phyloP scores from a whole-genome alignment of 169 alveolate species.

The Eimeria nieschulzi region DNA sequence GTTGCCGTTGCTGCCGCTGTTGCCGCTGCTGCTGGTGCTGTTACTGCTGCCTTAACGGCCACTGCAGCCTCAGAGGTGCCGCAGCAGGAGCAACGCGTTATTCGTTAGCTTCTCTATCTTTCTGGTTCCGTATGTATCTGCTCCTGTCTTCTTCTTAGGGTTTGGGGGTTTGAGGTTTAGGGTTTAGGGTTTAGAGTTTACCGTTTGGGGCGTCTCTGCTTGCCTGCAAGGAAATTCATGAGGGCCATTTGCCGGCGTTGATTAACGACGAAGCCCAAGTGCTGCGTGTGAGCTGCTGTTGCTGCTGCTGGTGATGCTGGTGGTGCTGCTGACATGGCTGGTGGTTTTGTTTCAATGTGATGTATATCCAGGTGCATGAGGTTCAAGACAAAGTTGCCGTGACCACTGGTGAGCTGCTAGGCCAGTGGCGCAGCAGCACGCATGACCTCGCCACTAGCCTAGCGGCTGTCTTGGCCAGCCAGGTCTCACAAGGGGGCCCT shows the following conservation, averaged over 20 bases:
- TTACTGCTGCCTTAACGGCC: constrained; percentile 2
- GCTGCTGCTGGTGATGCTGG: not conserved
- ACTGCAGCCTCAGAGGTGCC: not conserved
- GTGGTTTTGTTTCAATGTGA: not conserved
- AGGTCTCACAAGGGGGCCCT: no score
- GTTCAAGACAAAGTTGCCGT: constrained; percentile 4
- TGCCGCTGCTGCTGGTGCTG: not conserved
- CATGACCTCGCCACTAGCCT: constrained; percentile 1
- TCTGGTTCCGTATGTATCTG: not conserved
- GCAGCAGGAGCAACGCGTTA: constrained; percentile 2
- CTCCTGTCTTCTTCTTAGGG: not conserved
- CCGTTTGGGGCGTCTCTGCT: not conserved
- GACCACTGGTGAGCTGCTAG: constrained; percentile 29
- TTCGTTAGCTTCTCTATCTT: not conserved
- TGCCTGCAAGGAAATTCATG: constrained; percentile 5
- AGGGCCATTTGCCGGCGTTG: constrained; percentile 35
- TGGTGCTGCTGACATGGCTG: not conserved
- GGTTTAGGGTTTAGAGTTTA: no score
- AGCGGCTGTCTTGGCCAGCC: not conserved
- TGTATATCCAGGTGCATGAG: constrained; percentile 8
- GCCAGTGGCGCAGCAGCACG: constrained; percentile 20
- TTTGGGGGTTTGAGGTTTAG: not conserved
- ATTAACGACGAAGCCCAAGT: constrained; percentile 37
- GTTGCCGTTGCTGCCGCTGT: not conserved
- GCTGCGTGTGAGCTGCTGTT: constrained; percentile 30